phyloP scores from a whole-genome alignment of 2,329 filamentous ascomycete genomes.

The Zasmidium cellare region DNA sequence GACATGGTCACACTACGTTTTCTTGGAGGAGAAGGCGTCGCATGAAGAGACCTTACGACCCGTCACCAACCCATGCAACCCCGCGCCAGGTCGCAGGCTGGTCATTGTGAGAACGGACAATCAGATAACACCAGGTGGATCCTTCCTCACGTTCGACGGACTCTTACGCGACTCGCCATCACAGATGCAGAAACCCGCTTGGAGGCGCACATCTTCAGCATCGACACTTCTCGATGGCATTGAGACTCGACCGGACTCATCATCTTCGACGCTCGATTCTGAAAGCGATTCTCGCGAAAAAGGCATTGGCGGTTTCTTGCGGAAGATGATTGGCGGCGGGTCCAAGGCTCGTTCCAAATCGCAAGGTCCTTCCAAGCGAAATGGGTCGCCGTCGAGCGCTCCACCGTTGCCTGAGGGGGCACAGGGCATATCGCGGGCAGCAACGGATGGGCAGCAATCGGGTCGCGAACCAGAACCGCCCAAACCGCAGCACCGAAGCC shows the following conservation, averaged over 20 bases:
- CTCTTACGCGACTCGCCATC: slow-evolving; percentile 44
- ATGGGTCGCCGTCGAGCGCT: slow-evolving; percentile 2
- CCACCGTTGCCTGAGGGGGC: slow-evolving; percentile 7
- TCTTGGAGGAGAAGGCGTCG: slow-evolving; percentile 68
- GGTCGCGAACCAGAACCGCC: not conserved
- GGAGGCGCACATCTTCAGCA: slow-evolving; percentile 37
- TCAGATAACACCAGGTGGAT: slow-evolving; percentile 51
- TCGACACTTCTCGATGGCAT: slow-evolving; percentile 26
- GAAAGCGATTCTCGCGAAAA: slow-evolving; percentile 29
- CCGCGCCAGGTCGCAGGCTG: slow-evolving; percentile 80
- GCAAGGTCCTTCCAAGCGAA: slow-evolving; percentile 17
- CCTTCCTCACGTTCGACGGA: slow-evolving; percentile 66
- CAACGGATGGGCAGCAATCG: not conserved
- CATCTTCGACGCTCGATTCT: slow-evolving; percentile 27
- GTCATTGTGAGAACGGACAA: slow-evolving; percentile 85
- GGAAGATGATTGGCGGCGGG: slow-evolving; percentile 33
- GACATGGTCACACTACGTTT: slow-evolving; percentile 78
- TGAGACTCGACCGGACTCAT: slow-evolving; percentile 29
- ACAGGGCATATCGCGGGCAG: slow-evolving; percentile 11
- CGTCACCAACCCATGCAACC: slow-evolving; percentile 78
- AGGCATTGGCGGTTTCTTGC: slow-evolving; percentile 35
- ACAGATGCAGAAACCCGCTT: slow-evolving; percentile 32
- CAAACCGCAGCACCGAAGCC: slow-evolving; percentile 49
- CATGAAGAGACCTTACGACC: slow-evolving; percentile 57
- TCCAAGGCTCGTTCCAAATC: slow-evolving; percentile 29